Percentiles rank a stretch among this genome's conserved stretches.
Evolutionary conservation across 2,329 filamentous ascomycete genomes (phyloP).

Genomic region (Metarhizium robertsii): DNA sequence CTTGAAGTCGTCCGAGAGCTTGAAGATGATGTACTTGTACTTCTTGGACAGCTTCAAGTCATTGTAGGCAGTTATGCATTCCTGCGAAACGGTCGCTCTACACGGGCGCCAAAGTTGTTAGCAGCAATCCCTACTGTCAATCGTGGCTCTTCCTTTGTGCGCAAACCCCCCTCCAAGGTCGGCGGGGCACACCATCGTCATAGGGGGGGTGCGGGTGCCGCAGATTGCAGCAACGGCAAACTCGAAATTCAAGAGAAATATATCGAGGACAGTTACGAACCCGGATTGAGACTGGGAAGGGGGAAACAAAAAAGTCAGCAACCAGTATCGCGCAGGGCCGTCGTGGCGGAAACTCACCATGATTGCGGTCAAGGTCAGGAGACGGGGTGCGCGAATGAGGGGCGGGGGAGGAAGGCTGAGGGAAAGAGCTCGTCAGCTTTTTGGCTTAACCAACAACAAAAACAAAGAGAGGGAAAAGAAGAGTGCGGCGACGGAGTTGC

Average conservation of each 20-base stretch:
- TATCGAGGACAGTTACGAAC: conserved; percentile 34
- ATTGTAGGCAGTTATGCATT: conserved; percentile 66
- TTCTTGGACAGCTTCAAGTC: conserved; percentile 75
- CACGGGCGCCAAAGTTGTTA: not conserved
- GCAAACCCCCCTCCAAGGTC: not conserved
- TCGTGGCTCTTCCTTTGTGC: not conserved
- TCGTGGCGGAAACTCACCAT: conserved; percentile 26
- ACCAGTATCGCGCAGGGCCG: not conserved
- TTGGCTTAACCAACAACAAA: not conserved
- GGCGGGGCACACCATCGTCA: conserved; percentile 8
- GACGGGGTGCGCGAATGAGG: conserved; percentile 15
- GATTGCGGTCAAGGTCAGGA: conserved; percentile 25
- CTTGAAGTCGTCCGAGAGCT: conserved; percentile 75
- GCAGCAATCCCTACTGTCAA: conserved; percentile 9
- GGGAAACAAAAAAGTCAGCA: not conserved
- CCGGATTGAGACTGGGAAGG: conserved; percentile 54
- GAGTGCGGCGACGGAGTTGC: not conserved
- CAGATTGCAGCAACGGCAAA: not conserved
- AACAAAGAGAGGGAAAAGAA: not conserved
- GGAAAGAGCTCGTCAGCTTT: conserved; percentile 1
- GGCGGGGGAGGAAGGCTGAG: conserved; percentile 14
- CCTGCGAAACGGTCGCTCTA: conserved; percentile 63
- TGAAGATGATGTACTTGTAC: conserved; percentile 82
- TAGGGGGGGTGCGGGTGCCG: not conserved
- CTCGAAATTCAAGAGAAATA: not conserved